Percentiles rank a stretch among this genome's conserved stretches.
Evolutionary conservation across 2,329 filamentous ascomycete species (phyloP).

Genomic region (Neonectria ditissima): DNA sequence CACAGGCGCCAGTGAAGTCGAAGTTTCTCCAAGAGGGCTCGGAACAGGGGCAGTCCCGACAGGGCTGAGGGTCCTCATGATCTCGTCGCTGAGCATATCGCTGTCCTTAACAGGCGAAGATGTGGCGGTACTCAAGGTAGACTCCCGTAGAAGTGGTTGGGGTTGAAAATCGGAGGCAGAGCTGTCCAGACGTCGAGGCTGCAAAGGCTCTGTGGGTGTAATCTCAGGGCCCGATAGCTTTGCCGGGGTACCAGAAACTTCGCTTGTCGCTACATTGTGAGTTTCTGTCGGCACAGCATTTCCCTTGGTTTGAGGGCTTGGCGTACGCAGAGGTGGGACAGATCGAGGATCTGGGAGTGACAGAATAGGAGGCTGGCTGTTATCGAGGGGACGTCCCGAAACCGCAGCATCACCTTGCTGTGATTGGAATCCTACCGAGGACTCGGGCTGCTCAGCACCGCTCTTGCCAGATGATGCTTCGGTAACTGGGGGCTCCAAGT

Average conservation of each 20-base stretch:
- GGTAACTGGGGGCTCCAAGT: neutral
- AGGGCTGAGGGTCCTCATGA: conserved; percentile 75
- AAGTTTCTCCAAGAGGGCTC: conserved; percentile 28
- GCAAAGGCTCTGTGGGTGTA: conserved; percentile 59
- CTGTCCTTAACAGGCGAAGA: conserved; percentile 74
- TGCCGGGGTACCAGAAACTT: conserved; percentile 10
- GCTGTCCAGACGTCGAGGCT: conserved; percentile 54
- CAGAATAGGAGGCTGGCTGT: conserved; percentile 24
- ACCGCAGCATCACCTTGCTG: neutral
- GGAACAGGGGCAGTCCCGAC: conserved; percentile 44
- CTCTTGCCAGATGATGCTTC: conserved; percentile 5
- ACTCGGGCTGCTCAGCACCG: conserved; percentile 8
- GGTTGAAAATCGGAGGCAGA: conserved; percentile 51
- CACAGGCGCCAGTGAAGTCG: conserved; percentile 34
- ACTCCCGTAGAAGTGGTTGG: conserved; percentile 54
- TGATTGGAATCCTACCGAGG: neutral
- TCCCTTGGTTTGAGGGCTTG: conserved; percentile 45
- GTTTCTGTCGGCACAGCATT: conserved; percentile 16
- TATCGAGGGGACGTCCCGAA: neutral
- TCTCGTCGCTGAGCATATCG: conserved; percentile 79
- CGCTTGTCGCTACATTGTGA: conserved; percentile 16
- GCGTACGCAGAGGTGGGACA: conserved; percentile 50
- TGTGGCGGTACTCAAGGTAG: conserved; percentile 61
- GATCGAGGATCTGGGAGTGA: conserved; percentile 38
- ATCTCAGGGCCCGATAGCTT: conserved; percentile 43